A percentile compares a stretch with the other conserved stretches of the same genome.
phyloP scores from a whole-genome alignment of 1,284 basidiomycete genomes.

The Puccinia novopanici region DNA sequence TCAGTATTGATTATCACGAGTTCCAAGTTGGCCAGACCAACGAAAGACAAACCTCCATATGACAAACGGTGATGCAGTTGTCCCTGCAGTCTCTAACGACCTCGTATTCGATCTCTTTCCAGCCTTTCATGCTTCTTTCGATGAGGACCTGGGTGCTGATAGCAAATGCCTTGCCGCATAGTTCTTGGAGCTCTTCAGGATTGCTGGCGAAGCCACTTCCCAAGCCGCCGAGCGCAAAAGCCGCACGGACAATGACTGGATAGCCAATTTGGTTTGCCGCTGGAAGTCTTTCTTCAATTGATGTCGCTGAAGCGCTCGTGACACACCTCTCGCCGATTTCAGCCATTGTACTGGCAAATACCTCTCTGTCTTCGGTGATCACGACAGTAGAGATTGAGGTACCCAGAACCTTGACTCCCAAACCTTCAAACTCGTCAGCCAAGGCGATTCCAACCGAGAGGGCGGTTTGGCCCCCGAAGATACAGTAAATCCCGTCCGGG shows the following conservation, averaged over 20 bases:
- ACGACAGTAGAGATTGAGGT: conserved; percentile 97
- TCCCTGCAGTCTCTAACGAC: conserved; percentile 97
- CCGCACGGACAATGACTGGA: conserved; percentile 94
- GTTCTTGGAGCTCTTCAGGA: conserved; percentile 78
- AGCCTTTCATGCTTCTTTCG: conserved; percentile 99
- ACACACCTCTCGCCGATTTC: conserved; percentile 95
- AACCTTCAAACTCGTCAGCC: conserved; percentile 84
- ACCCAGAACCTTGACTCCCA: conserved; percentile 86
- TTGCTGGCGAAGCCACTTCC: conserved; percentile 93
- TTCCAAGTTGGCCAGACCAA: conserved; percentile 12
- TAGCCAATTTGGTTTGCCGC: conserved; percentile 90
- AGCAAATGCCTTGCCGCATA: conserved; percentile 92
- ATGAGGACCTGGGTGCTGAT: conserved; percentile 95
- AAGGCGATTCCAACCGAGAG: conserved; percentile 95
- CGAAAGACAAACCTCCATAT: conserved; percentile 82
- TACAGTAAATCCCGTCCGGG: conserved; percentile 97
- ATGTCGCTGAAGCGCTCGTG: conserved; percentile 78
- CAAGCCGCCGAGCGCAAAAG: conserved; percentile 91
- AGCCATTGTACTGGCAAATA: conserved; percentile 93
- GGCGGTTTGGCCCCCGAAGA: conserved; percentile 97
- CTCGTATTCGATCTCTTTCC: conserved; percentile 99
- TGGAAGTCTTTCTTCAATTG: conserved; percentile 74
- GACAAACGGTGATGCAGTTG: conserved; percentile 98
- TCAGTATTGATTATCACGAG: conserved; percentile 14
- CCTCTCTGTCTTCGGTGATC: conserved; percentile 91